Evolutionary conservation across 139 green algal species (phyloP).

Genomic region (Marvania coccoides): DNA sequence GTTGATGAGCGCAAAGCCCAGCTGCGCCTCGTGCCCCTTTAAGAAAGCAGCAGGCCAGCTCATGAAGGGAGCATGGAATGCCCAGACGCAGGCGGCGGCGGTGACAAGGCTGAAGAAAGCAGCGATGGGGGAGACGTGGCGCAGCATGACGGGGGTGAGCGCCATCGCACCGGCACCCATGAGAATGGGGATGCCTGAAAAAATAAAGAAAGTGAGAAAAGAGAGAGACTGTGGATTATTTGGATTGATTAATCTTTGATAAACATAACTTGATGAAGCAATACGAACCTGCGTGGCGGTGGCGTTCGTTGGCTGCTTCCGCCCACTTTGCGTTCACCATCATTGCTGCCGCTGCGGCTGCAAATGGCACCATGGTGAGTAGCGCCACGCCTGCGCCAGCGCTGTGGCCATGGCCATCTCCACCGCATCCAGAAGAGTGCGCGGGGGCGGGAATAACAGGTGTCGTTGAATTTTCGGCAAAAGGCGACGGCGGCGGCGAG

Average conservation of each 20-base stretch:
- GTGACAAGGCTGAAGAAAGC: slow-evolving; percentile 19
- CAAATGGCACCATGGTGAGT: slow-evolving; percentile 14
- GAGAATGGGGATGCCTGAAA: slow-evolving; percentile 12
- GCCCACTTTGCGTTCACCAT: slow-evolving; percentile 13
- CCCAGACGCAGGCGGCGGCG: slow-evolving; percentile 17
- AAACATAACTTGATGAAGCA: too few relatives aligned
- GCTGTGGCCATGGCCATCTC: neutral
- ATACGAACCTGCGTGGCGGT: slow-evolving; percentile 1
- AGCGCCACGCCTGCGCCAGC: slow-evolving; percentile 7
- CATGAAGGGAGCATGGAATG: slow-evolving; percentile 29
- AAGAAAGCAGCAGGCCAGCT: slow-evolving; percentile 44
- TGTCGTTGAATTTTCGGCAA: too few relatives aligned
- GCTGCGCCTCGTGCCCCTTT: slow-evolving; percentile 4
- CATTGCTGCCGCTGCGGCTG: slow-evolving; percentile 10
- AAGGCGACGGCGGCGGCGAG: neutral
- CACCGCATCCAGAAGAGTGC: neutral
- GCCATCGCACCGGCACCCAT: neutral
- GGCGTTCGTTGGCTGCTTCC: slow-evolving; percentile 16
- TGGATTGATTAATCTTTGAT: too few relatives aligned
- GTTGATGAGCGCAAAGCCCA: slow-evolving; percentile 35
- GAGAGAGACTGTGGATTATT: too few relatives aligned
- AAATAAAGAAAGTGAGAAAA: too few relatives aligned
- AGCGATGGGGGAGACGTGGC: neutral
- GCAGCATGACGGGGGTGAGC: slow-evolving; percentile 1
- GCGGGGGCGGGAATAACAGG: neutral